Evolutionary conservation across 139 green algal species (phyloP).

Genomic region (Dunaliella sp.): DNA sequence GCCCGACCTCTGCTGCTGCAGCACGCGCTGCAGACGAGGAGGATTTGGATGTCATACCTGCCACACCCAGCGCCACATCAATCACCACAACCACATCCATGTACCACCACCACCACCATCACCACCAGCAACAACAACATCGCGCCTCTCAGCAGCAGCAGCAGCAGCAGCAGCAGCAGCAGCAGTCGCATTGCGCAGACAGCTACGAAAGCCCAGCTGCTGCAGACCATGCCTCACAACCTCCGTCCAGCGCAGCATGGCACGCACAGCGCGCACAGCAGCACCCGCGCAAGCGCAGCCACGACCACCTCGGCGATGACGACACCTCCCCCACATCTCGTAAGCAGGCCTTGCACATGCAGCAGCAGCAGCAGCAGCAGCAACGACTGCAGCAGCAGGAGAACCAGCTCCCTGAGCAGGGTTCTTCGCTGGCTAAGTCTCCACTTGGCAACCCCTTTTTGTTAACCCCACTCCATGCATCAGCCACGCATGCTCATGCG

Average conservation of each 20-base stretch:
- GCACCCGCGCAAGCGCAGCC: neutral
- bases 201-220: too few relatives aligned
- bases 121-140: neutral
- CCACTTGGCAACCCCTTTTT: too few relatives aligned
- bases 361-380: neutral
- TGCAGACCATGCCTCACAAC: too few relatives aligned
- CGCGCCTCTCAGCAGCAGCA: neutral
- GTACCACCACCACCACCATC: neutral
- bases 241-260: neutral
- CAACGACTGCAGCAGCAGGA: neutral
- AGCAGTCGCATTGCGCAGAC: neutral
- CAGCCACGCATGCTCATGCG: too few relatives aligned
- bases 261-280: neutral
- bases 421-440: too few relatives aligned
- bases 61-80: neutral
- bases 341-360: neutral
- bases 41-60: neutral
- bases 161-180: neutral
- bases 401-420: neutral
- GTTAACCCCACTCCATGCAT: too few relatives aligned
- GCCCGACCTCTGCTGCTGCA: too few relatives aligned
- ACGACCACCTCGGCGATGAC: neutral
- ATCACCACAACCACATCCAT: neutral
- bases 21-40: too few relatives aligned
- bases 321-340: neutral